Evolutionary conservation across 352 stramenopile genomes (phyloP), one percentile per base, ranked within the genome.

Genomic region (Globisporangium splendens): DNA sequence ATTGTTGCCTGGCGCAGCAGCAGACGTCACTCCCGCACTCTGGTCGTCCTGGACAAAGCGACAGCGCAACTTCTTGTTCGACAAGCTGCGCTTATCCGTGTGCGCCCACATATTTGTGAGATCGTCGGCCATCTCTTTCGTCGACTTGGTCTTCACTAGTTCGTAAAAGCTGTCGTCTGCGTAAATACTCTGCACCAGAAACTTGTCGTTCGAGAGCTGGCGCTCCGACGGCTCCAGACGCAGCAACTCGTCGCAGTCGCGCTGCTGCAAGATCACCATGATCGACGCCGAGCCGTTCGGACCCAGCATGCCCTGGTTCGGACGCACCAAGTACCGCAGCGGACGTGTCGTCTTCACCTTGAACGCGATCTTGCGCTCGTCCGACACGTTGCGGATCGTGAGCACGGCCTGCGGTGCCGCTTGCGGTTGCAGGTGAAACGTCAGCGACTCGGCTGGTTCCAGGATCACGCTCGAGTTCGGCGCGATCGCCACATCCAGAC

Each of bases 311-410:
- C 86, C 86, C 60, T 95, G 86, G 65, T 95, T 95, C 41, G 86
- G 86, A 5, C 86, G 86, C 72, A 95, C 86, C n/a, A 95, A 65
- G 66, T 95, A 95, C n/a, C 86, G 83, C 68, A 93, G 60, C 24
- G 86, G 86, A 21, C 86, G 84, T 61, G 86, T 95, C 41, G 86
- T 95, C 74, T 95, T 95, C 28, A 95, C 86, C 58, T 95, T 95
- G 62, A 95, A 95, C 59, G 86, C 86, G 63, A 95, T 86, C 65
- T 93, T 91, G 41, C 83, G 83, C 46, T 73, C 63, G 50, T 88
- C 78, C 59, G 83, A 88, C 55, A 87, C 79, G 62, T 95, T 95
- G 56, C 82, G 79, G 64, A 95, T 93, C 52, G 77, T 91, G 54
- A 95, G 59, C 58, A 91, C 77, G 21, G 83, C 82, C 66, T 95